Evolutionary conservation across 2,329 filamentous ascomycete species (phyloP).

Genomic region (Hysterium pulicare): DNA sequence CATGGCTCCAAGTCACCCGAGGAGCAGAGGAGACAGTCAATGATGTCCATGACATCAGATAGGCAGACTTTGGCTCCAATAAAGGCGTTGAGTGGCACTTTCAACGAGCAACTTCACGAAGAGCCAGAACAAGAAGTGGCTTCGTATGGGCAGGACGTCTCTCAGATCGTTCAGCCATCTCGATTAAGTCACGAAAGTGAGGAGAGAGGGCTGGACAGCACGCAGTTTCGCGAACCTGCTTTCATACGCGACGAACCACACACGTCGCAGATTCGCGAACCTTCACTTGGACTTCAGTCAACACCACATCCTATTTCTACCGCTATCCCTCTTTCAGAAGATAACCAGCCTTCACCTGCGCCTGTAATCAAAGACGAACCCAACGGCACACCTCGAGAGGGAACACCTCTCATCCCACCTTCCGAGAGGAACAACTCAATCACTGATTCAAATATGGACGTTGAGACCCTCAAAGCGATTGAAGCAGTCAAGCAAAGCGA

Average conservation of each 20-base stretch:
- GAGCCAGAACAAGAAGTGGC: conserved; percentile 8
- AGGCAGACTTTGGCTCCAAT: conserved; percentile 41
- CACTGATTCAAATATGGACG: conserved; percentile 26
- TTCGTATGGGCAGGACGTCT: conserved; percentile 23
- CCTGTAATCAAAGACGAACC: conserved; percentile 41
- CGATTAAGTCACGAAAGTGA: conserved; percentile 12
- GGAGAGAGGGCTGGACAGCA: conserved; percentile 12
- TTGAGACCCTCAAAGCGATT: conserved; percentile 42
- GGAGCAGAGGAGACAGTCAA: conserved; percentile 37
- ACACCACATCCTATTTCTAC: conserved; percentile 12
- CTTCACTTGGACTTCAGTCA: conserved; percentile 14
- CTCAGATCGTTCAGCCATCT: conserved; percentile 20
- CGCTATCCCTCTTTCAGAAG: conserved; percentile 7
- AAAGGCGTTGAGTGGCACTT: conserved; percentile 26
- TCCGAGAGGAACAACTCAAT: conserved; percentile 15
- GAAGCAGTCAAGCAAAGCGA: conserved; percentile 45
- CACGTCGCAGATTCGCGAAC: conserved; percentile 24
- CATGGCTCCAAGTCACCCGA: conserved; percentile 45
- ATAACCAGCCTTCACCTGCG: conserved; percentile 24
- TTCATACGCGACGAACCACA: conserved; percentile 27
- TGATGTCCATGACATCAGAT: conserved; percentile 27
- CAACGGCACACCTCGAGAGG: conserved; percentile 34
- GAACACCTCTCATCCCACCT: conserved; percentile 24
- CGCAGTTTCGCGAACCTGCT: conserved; percentile 31
- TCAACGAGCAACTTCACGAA: conserved; percentile 20